Evolutionary conservation across 768 basidiomycete genomes (phyloP), one percentile per base, ranked within the genome.

Genomic region (Tricholoma terreum): DNA sequence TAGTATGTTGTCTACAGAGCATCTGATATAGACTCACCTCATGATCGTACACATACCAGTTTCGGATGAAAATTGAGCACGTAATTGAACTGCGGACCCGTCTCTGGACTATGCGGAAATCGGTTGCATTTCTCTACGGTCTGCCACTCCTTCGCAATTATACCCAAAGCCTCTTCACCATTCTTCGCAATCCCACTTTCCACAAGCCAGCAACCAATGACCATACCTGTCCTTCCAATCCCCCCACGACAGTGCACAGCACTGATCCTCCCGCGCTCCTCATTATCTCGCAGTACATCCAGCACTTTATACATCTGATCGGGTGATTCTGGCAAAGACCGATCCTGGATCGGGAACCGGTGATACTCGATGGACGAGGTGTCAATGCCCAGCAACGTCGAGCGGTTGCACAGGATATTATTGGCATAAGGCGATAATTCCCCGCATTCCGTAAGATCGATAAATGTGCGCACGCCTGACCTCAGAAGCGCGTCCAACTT

Each of bases 211-310:
- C 89, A 90, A 12, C 89, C 87, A 42, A 80, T 71, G 0, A 80
- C 76, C 68, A 77, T 74, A 6, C 87, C 87, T 54, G 86, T 86
- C 61, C 89, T 74, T 1, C 89, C 89, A 50, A 90, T 90, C 0
- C 89, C 89, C 1, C 89, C 89, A 8, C 88, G 80, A 66, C 89
- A 92, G 65, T 92, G 89, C 5, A 92, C 88, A 4, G 88, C 89
- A n/a, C 73, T 75, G 33, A 85, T 77, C 12, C 88, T 77, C 1
- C 81, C 84, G 3, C 83, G 77, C 6, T 65, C 66, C 58, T 84
- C 80, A 62, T 87, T 87, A 65, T 86, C 84, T 27, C 79, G 68
- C 10, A 90, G 70, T 12, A 84, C 83, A 52, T 74, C 74, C 52
- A 91, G 72, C 54, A 89, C 83, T 30, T 69, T 64, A 54, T 83